Evolutionary conservation across 306 rosid species (phyloP).

Genomic region (Vicia faba): DNA sequence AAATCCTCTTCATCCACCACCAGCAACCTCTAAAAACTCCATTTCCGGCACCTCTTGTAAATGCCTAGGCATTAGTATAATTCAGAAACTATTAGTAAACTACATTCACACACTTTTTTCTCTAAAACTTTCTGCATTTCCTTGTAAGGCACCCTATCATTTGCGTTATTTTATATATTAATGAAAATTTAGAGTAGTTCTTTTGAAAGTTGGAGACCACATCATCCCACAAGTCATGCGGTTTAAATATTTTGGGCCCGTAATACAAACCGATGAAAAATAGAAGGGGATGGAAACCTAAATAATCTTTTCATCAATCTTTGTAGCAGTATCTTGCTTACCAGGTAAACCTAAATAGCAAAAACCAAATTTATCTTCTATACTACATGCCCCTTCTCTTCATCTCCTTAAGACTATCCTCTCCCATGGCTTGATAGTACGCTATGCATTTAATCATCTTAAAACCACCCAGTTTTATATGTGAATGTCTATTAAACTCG

Average conservation of each 20-base stretch:
- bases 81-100: not conserved
- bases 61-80: not conserved
- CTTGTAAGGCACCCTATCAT: not conserved
- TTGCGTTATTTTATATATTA: not conserved
- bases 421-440: not conserved
- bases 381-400: not conserved
- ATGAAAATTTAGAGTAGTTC: not conserved
- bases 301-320: not conserved
- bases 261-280: no score
- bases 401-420: not conserved
- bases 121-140: not conserved
- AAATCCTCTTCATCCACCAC: not conserved
- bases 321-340: slow-evolving; percentile 6
- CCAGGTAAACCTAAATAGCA: slow-evolving; percentile 9
- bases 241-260: no score
- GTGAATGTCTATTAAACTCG: not conserved
- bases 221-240: no score
- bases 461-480: not conserved
- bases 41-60: not conserved
- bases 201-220: not conserved
- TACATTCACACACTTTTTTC: slow-evolving; percentile 1
- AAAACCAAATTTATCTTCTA: not conserved
- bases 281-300: no score
- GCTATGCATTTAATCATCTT: not conserved
- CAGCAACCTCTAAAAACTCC: not conserved